These are phyloP conservation scores for Piromyces sp. DNA, from an alignment of 192 early-diverging fungal genomes.

Conservation along the genomic window DNA sequence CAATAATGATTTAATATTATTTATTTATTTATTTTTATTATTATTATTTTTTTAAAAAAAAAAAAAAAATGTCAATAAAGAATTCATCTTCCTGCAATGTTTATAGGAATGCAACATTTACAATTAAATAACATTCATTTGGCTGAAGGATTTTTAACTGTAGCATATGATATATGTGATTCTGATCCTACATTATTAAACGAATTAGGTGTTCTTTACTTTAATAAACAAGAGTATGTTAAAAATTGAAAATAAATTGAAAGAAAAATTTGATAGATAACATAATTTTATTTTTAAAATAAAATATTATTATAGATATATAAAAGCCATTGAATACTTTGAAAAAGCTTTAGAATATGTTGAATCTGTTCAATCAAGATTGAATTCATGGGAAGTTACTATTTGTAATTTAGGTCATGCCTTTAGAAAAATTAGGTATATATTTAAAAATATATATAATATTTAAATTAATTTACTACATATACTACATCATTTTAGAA, in stretches of 20 bases:
- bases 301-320: constrained; percentile 19
- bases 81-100: constrained; percentile 49
- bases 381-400: constrained; percentile 34
- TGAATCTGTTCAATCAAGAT: constrained; percentile 17
- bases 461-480: too few relatives aligned
- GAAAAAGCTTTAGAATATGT: constrained; percentile 27
- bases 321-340: constrained; percentile 29
- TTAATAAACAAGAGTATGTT: constrained; percentile 24
- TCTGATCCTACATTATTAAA: constrained; percentile 50
- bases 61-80: too few relatives aligned
- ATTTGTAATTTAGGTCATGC: constrained; percentile 53
- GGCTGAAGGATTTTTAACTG: constrained; percentile 40
- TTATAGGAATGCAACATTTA: constrained; percentile 63
- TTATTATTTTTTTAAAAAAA: background rate
- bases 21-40: background rate
- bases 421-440: constrained; percentile 38
- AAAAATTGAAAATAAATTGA: too few relatives aligned
- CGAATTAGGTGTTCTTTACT: constrained; percentile 51
- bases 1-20: too few relatives aligned
- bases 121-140: constrained; percentile 27
- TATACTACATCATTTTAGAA: too few relatives aligned
- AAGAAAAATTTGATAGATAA: too few relatives aligned
- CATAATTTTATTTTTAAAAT: too few relatives aligned
- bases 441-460: too few relatives aligned
- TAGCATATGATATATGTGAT: constrained; percentile 27